These are phyloP conservation scores for Pyrus communis DNA, from an alignment of 306 rosid genomes.

Conservation along the genomic window DNA sequence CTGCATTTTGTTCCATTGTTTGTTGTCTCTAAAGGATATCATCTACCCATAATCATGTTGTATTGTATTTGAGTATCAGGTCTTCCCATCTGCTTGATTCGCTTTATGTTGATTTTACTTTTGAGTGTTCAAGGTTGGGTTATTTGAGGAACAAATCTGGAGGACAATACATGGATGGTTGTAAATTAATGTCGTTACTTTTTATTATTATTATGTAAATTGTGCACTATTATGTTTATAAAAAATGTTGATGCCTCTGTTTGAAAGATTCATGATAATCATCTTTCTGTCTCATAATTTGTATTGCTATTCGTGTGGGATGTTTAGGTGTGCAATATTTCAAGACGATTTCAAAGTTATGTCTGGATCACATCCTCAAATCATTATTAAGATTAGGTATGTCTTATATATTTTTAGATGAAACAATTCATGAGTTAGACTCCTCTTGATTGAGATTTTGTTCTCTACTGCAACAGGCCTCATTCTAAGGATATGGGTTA, in stretches of 20 bases:
- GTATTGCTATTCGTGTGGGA: not conserved
- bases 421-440: not conserved
- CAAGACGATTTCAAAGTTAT: constrained; percentile 68
- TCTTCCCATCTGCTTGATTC: not conserved
- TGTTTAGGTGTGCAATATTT: constrained; percentile 64
- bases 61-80: not conserved
- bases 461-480: constrained; percentile 49
- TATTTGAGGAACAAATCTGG: not conserved
- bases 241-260: not conserved
- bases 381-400: constrained; percentile 65
- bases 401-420: not conserved
- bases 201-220: not conserved
- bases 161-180: not conserved
- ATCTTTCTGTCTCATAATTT: not conserved
- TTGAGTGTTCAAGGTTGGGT: not conserved
- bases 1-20: too few species aligned
- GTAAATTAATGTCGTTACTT: not conserved
- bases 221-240: not conserved
- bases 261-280: not conserved
- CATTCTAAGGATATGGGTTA: constrained; percentile 89
- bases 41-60: not conserved
- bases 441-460: constrained; percentile 10
- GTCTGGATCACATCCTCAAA: constrained; percentile 53
- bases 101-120: not conserved
- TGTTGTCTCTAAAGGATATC: too few species aligned